These are phyloP conservation scores for Dipodascus geniculatus DNA, from an alignment of 805 yeast species.

Conservation along the genomic window DNA sequence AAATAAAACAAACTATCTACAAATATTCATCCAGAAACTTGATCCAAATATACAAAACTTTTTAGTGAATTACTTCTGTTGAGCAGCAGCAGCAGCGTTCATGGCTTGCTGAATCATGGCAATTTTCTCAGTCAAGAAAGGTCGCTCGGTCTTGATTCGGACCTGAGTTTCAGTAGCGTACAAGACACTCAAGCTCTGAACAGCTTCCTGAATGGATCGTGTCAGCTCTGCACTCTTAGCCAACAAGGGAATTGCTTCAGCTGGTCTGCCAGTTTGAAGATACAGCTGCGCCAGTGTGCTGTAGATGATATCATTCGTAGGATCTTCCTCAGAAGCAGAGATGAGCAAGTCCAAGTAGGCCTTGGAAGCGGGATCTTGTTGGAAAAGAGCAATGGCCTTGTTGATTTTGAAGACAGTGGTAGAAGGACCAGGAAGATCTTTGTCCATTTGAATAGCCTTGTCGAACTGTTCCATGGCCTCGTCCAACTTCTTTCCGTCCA, in stretches of 20 bases:
- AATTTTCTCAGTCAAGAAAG: conserved; percentile 20
- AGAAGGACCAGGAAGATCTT: conserved; percentile 41
- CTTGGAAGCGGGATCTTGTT: conserved; percentile 31
- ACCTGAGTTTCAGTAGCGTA: conserved; percentile 89
- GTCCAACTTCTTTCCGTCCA: conserved; percentile 61
- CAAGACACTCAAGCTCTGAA: conserved; percentile 71
- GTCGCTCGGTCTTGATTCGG: conserved; percentile 36
- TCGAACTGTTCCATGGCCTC: conserved; percentile 80
- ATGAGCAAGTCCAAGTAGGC: conserved; percentile 56
- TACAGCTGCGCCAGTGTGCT: conserved; percentile 86
- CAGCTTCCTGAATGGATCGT: conserved; percentile 74
- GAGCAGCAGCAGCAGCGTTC: background rate
- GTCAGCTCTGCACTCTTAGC: conserved; percentile 75
- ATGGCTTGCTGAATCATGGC: background rate
- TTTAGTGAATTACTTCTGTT: background rate
- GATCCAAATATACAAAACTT: background rate
- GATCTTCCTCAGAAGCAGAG: conserved; percentile 73
- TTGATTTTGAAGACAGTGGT: conserved; percentile 86
- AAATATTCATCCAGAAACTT: too few species aligned
- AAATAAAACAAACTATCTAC: too few species aligned
- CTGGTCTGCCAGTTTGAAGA: conserved; percentile 70
- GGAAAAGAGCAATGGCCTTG: conserved; percentile 55
- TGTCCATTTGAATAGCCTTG: conserved; percentile 70
- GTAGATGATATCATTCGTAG: conserved; percentile 80
- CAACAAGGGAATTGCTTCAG: conserved; percentile 70